These are phyloP conservation scores for Plasmodium cynomolgi DNA, from an alignment of 169 alveolate genomes.

Conservation along the genomic window DNA sequence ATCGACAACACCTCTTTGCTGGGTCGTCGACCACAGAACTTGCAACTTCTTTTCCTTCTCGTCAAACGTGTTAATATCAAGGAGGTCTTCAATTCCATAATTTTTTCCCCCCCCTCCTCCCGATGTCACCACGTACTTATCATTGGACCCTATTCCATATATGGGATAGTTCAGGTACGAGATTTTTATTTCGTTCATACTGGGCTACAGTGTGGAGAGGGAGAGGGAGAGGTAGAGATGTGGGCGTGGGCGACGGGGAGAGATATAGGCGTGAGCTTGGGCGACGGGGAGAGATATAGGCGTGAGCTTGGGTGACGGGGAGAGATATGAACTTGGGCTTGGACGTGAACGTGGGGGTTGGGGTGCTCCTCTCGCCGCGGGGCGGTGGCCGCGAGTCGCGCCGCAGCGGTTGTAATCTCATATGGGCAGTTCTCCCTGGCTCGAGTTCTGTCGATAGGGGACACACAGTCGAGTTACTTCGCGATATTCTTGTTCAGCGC, in stretches of 20 bases:
- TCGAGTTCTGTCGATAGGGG: background rate
- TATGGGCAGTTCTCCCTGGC: background rate
- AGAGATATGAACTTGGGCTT: background rate
- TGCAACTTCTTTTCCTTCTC: constrained; percentile 58
- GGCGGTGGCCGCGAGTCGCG: background rate
- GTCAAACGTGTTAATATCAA: constrained; percentile 72
- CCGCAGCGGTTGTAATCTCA: background rate
- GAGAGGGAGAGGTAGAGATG: no score
- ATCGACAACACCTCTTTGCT: constrained; percentile 72
- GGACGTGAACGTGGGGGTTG: no score
- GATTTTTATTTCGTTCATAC: constrained; percentile 56
- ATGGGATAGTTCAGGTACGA: constrained; percentile 72
- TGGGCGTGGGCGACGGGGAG: no score
- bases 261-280: no score
- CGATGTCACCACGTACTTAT: constrained; percentile 82
- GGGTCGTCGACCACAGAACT: constrained; percentile 56
- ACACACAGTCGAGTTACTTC: background rate
- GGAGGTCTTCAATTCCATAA: constrained; percentile 82
- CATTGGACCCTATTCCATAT: constrained; percentile 80
- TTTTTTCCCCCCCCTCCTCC: constrained; percentile 88
- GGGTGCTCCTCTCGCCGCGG: background rate
- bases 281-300: no score
- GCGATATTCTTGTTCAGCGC: background rate
- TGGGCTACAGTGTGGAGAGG: background rate
- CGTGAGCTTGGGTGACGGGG: no score